Percentiles rank a stretch among this genome's conserved stretches.
phyloP scores from a whole-genome alignment of 129 eudicot species.

The Flaveria trinervia region DNA sequence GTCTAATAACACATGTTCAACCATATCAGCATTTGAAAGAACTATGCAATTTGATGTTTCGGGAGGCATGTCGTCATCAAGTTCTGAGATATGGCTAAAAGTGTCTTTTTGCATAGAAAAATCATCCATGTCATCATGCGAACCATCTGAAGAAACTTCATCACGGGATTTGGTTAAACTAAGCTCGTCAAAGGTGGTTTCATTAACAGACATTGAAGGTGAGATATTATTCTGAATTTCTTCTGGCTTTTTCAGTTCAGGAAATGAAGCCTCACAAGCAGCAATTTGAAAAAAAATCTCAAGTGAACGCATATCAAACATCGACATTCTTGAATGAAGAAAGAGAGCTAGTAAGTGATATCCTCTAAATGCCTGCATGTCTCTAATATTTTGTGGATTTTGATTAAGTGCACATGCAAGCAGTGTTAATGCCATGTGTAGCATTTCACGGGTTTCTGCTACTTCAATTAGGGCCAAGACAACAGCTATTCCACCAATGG shows the following conservation, averaged over 20 bases:
- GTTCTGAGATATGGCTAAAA: slow-evolving; percentile 83
- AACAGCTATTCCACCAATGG: slow-evolving; percentile 93
- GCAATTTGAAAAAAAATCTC: slow-evolving; percentile 96
- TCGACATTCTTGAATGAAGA: slow-evolving; percentile 79
- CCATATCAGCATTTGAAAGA: slow-evolving; percentile 97
- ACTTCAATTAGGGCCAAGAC: slow-evolving; percentile 97
- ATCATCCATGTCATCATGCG: slow-evolving; percentile 87
- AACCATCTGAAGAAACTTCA: slow-evolving; percentile 76
- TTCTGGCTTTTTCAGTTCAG: slow-evolving; percentile 72
- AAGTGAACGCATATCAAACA: slow-evolving; percentile 90
- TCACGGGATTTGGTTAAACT: slow-evolving; percentile 70
- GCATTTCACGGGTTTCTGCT: slow-evolving; percentile 92
- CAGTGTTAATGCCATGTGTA: slow-evolving; percentile 87
- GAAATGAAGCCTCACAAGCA: slow-evolving; percentile 96
- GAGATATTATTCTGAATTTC: slow-evolving; percentile 36
- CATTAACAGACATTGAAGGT: slow-evolving; percentile 48
- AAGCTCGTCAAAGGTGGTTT: slow-evolving; percentile 70
- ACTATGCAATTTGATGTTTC: slow-evolving; percentile 96
- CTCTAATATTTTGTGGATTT: slow-evolving; percentile 89
- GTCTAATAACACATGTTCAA: slow-evolving; percentile 91
- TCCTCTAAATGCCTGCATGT: slow-evolving; percentile 92
- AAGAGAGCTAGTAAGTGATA: slow-evolving; percentile 92
- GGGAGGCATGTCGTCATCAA: slow-evolving; percentile 63
- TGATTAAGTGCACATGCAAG: slow-evolving; percentile 97
- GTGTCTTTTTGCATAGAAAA: slow-evolving; percentile 86